A percentile compares a stretch with the other conserved stretches of the same genome.
These are phyloP conservation scores for Hypoxylon lenormandii DNA, from an alignment of 495 filamentous ascomycete genomes.

Conservation along the genomic window DNA sequence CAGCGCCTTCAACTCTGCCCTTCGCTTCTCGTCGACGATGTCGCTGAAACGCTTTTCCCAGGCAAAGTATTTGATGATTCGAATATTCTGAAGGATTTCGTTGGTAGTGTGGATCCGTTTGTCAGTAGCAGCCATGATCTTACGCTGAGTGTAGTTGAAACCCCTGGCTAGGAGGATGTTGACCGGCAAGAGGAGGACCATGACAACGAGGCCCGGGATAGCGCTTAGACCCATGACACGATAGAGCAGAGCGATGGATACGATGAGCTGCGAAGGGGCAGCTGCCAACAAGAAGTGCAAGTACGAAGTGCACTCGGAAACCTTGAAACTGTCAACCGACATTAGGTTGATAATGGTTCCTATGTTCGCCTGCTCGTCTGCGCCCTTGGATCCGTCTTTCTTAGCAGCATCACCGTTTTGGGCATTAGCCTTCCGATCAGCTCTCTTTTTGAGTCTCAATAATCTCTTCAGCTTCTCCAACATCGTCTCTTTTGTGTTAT, in stretches of 20 bases:
- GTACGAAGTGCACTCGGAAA: slow-evolving; percentile 91
- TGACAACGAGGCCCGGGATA: slow-evolving; percentile 91
- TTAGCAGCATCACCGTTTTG: slow-evolving; percentile 48
- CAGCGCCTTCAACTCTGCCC: slow-evolving; percentile 79
- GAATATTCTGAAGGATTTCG: slow-evolving; percentile 95
- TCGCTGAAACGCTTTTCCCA: slow-evolving; percentile 94
- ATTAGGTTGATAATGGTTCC: slow-evolving; percentile 99
- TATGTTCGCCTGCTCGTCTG: slow-evolving; percentile 82
- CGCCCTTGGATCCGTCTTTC: slow-evolving; percentile 53
- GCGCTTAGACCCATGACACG: slow-evolving; percentile 90
- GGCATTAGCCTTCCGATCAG: slow-evolving; percentile 52
- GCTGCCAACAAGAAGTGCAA: slow-evolving; percentile 89
- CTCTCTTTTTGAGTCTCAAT: slow-evolving; percentile 72
- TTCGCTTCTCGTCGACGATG: slow-evolving; percentile 87
- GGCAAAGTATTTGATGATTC: slow-evolving; percentile 99
- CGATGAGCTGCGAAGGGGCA: slow-evolving; percentile 82
- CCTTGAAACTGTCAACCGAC: slow-evolving; percentile 99
- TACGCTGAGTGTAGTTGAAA: slow-evolving; percentile 85
- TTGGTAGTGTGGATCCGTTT: slow-evolving; percentile 96
- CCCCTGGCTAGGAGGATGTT: slow-evolving; percentile 86
- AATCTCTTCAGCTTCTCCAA: slow-evolving; percentile 60
- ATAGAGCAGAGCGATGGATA: slow-evolving; percentile 80
- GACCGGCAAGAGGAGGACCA: slow-evolving; percentile 86
- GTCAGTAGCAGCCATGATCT: slow-evolving; percentile 93
- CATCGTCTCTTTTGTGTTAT: slow-evolving; percentile 61